Conservation (phyloP, 23 red algal genomes). For the Gracilaria gracilis region DNA sequence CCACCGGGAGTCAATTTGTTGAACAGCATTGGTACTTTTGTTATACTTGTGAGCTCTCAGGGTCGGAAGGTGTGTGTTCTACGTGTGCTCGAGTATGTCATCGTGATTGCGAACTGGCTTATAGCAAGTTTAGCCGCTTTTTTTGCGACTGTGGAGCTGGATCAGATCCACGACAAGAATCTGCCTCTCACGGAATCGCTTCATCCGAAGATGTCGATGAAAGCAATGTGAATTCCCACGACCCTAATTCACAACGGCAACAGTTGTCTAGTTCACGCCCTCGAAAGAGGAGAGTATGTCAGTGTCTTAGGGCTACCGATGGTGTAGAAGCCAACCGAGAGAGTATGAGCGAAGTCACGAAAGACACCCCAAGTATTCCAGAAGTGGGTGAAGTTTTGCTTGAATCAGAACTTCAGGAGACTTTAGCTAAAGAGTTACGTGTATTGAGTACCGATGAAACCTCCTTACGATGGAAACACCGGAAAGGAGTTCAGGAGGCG, state of each 20-base stretch:
- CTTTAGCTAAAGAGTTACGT: not conserved
- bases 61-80: slow-evolving; percentile 90
- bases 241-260: slow-evolving; percentile 7
- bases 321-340: not conserved
- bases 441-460: slow-evolving; percentile 2
- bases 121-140: slow-evolving; percentile 82
- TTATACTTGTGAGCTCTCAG: slow-evolving; percentile 73
- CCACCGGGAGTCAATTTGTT: slow-evolving; percentile 82
- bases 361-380: not conserved
- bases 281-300: slow-evolving; percentile 29
- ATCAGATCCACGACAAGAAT: slow-evolving; percentile 50
- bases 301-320: slow-evolving; percentile 16
- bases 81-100: slow-evolving; percentile 88
- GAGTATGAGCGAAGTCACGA: not conserved
- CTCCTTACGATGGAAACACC: slow-evolving; percentile 1
- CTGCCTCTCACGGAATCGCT: slow-evolving; percentile 29
- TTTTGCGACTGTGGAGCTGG: slow-evolving; percentile 93
- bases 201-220: slow-evolving; percentile 53
- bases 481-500: not conserved
- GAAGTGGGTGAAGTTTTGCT: slow-evolving; percentile 13
- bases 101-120: slow-evolving; percentile 74
- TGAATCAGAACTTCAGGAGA: slow-evolving; percentile 23
- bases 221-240: slow-evolving; percentile 17
- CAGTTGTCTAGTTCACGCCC: slow-evolving; percentile 2
- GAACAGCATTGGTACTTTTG: slow-evolving; percentile 96